These are phyloP conservation scores for Amphicarpaea edgeworthii DNA, from an alignment of 306 rosid species.

Conservation along the genomic window DNA sequence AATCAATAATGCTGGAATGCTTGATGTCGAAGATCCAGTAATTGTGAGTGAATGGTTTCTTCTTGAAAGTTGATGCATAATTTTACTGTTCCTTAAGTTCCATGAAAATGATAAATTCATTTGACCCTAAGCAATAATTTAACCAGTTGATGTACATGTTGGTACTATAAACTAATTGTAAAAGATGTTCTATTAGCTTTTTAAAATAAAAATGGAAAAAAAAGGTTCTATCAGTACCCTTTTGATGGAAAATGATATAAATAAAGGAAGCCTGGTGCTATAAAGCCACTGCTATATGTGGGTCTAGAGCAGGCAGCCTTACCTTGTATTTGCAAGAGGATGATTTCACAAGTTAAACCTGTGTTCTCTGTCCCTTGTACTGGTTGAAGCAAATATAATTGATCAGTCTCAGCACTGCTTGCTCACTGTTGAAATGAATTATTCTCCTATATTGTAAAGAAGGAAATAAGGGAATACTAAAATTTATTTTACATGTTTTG, in stretches of 20 bases:
- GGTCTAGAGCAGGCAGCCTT: neutral
- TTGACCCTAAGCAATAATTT: neutral
- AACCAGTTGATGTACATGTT: neutral
- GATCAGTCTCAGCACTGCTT: neutral
- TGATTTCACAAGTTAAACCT: neutral
- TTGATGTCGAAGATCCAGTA: slow-evolving; percentile 1
- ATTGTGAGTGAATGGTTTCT: neutral
- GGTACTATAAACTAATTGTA: neutral
- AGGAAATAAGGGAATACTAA: neutral
- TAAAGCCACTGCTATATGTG: neutral
- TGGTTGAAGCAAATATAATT: neutral
- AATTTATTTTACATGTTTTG: neutral
- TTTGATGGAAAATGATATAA: neutral
- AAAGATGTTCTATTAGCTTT: neutral
- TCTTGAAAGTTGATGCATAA: neutral
- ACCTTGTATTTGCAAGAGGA: slow-evolving; percentile 3
- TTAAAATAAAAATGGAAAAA: neutral
- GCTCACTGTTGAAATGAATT: slow-evolving; percentile 20
- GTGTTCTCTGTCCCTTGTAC: neutral
- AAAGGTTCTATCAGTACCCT: neutral
- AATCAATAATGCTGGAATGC: slow-evolving; percentile 15
- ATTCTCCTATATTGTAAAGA: neutral
- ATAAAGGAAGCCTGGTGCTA: neutral
- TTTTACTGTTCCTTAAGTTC: neutral
- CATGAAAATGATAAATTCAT: neutral